Evolutionary conservation across 768 basidiomycete species (phyloP).

Genomic region (Suillus tomentosus): DNA sequence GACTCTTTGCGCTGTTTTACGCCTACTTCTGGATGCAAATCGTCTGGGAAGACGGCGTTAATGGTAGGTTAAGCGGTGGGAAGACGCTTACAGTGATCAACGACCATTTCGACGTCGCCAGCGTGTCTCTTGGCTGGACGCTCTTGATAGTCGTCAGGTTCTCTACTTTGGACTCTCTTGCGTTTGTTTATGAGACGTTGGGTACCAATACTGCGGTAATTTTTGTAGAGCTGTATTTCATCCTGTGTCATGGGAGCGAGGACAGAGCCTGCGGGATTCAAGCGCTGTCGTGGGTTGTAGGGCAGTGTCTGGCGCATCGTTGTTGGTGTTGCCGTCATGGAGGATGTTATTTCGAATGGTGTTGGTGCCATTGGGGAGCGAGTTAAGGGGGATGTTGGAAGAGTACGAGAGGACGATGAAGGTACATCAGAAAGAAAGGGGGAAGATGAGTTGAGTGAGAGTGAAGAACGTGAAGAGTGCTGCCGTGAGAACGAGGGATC

Average conservation of each 20-base stretch:
- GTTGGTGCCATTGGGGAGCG: conserved; percentile 27
- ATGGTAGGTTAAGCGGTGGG: conserved; percentile 8
- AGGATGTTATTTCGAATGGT: conserved; percentile 37
- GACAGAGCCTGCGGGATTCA: conserved; percentile 61
- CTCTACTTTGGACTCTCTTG: conserved; percentile 46
- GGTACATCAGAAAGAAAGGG: conserved; percentile 18
- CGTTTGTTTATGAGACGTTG: conserved; percentile 52
- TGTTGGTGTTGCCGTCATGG: conserved; percentile 28
- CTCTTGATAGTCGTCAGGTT: conserved; percentile 40
- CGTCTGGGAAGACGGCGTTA: conserved; percentile 56
- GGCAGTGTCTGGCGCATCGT: conserved; percentile 43
- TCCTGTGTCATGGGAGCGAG: conserved; percentile 63
- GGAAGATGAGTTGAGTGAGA: conserved; percentile 26
- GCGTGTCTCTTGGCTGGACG: conserved; percentile 53
- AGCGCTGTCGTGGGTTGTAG: conserved; percentile 65
- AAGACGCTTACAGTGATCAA: conserved; percentile 71
- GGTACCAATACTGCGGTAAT: conserved; percentile 58
- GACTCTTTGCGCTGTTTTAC: conserved; percentile 82
- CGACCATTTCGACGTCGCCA: conserved; percentile 73
- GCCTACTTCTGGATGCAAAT: conserved; percentile 90
- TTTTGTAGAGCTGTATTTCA: conserved; percentile 62
- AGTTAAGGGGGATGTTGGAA: conserved; percentile 33
- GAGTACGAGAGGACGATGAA: conserved; percentile 25
- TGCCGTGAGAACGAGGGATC: conserved; percentile 31
- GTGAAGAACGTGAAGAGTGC: conserved; percentile 16